Evolutionary conservation across 2,329 filamentous ascomycete genomes (phyloP).

Genomic region (Fusarium setosum): DNA sequence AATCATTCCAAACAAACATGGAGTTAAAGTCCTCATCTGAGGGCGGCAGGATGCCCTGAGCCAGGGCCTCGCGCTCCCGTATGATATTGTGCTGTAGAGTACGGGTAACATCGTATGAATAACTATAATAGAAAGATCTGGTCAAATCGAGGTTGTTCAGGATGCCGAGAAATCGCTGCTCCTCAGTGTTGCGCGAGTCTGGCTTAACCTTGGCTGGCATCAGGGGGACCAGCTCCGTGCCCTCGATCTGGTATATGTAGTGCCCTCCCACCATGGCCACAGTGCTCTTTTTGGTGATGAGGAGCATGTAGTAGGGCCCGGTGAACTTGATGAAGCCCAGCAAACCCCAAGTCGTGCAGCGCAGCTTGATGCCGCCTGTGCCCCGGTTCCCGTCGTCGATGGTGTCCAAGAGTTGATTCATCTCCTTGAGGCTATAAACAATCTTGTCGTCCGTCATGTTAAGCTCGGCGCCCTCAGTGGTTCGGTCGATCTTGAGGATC

Average conservation of each 20-base stretch:
- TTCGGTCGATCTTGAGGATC: slow-evolving; percentile 94
- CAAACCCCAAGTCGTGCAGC: slow-evolving; percentile 92
- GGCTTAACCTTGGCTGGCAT: slow-evolving; percentile 80
- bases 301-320: slow-evolving; percentile 94
- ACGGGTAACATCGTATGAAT: slow-evolving; percentile 94
- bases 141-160: slow-evolving; percentile 92
- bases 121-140: slow-evolving; percentile 97
- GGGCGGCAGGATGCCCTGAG: slow-evolving; percentile 69
- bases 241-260: slow-evolving; percentile 95
- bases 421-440: slow-evolving; percentile 90
- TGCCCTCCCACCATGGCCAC: slow-evolving; percentile 97
- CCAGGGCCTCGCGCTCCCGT: slow-evolving; percentile 78
- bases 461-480: slow-evolving; percentile 79
- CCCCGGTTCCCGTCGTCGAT: slow-evolving; percentile 95
- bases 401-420: slow-evolving; percentile 91
- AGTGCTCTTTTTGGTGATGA: slow-evolving; percentile 95
- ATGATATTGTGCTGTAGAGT: slow-evolving; percentile 94
- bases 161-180: slow-evolving; percentile 88
- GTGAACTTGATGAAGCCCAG: slow-evolving; percentile 97
- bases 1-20: slow-evolving; percentile 99
- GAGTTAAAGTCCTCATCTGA: slow-evolving; percentile 79
- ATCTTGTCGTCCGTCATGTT: slow-evolving; percentile 94
- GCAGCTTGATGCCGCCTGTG: slow-evolving; percentile 88
- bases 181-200: slow-evolving; percentile 86
- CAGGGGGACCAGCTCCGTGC: slow-evolving; percentile 89